Evolutionary conservation across 2,329 filamentous ascomycete genomes (phyloP), one percentile per base, ranked within the genome.

Genomic region (Tolypocladium paradoxum): DNA sequence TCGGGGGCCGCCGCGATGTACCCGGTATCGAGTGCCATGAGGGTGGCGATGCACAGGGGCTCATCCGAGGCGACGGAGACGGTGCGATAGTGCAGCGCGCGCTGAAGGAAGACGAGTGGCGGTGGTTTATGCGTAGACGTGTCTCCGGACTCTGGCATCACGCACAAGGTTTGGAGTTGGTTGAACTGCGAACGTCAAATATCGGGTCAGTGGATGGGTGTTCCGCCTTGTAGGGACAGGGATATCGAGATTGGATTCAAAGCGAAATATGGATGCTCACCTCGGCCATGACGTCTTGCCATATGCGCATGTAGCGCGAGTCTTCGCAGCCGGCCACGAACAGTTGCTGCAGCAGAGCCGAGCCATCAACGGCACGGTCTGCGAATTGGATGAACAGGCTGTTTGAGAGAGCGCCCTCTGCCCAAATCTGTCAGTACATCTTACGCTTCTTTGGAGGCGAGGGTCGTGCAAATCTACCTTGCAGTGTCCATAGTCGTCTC

Each of bases 401-500:
- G n/a, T 58, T 57, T 0, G 62, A 60, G 2, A 70, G 58, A 4
- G 62, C 62, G 20, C 65, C 70, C 60, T 72, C 70, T 63, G 27
- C 12, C 18, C 2, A 12, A 6, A 27, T 12, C 9, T 7, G 40
- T 47, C 18, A 51, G 50, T 8, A 29, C 18, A 18, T 29, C 1
- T 5, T 20, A 18, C 31, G 8, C 7, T 6, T 9, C 2, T 3
- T 1, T 14, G 18, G 2, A 29, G 6, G 11, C n/a, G 37, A 36
- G 24, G 7, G 34, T n/a, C 11, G 7, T 18, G 4, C 22, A 22
- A 18, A 6, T 56, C n/a, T n/a, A 57, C 62, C 61, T 57, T 72
- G 70, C 16, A 72, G 60, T 0, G 70, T 73, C 71, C 70, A 73
- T 2, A 71, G 58, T 6, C 70, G 59, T 46, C 68, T 61, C 58